phyloP scores from a whole-genome alignment of 768 basidiomycete species.

The Phlebiopsis gigantea region DNA sequence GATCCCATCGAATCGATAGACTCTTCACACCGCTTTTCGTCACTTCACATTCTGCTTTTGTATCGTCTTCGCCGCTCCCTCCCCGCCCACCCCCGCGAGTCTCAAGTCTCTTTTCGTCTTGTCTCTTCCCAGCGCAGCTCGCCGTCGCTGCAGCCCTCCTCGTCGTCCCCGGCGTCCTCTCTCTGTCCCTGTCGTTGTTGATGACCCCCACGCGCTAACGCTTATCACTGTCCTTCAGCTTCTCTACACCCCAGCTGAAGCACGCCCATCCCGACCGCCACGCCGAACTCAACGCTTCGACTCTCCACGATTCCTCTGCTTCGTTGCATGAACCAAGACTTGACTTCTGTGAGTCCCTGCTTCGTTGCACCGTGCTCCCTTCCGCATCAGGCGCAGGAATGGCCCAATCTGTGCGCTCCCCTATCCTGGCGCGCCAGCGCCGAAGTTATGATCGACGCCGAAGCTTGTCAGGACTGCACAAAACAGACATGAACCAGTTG shows the following conservation, averaged over 20 bases:
- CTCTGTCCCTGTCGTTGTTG: constrained; percentile 12
- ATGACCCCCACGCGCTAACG: constrained; percentile 24
- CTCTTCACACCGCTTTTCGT: constrained; percentile 14
- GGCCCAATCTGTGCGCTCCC: background rate
- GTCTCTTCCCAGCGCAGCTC: constrained; percentile 15
- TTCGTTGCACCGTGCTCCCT: background rate
- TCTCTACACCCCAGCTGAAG: constrained; percentile 11
- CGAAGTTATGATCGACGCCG: constrained; percentile 5
- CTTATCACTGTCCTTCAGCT: constrained; percentile 8
- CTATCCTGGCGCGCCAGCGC: constrained; percentile 3
- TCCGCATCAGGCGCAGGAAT: background rate
- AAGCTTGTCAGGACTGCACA: background rate
- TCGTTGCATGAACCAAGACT: constrained; percentile 13
- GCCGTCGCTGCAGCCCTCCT: constrained; percentile 16
- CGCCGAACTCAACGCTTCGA: constrained; percentile 1
- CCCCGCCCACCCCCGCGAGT: constrained; percentile 15
- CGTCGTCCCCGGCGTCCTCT: constrained; percentile 19
- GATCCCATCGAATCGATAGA: constrained; percentile 9
- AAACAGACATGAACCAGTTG: background rate
- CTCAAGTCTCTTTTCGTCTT: constrained; percentile 22
- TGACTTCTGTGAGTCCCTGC: constrained; percentile 12
- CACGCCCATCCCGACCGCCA: constrained; percentile 4
- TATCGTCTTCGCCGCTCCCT: constrained; percentile 9
- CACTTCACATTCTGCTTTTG: constrained; percentile 19
- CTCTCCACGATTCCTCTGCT: constrained; percentile 4